These are phyloP conservation scores for Trichoderma atrobrunneum DNA, from an alignment of 2,329 filamentous ascomycete genomes.

Conservation along the genomic window DNA sequence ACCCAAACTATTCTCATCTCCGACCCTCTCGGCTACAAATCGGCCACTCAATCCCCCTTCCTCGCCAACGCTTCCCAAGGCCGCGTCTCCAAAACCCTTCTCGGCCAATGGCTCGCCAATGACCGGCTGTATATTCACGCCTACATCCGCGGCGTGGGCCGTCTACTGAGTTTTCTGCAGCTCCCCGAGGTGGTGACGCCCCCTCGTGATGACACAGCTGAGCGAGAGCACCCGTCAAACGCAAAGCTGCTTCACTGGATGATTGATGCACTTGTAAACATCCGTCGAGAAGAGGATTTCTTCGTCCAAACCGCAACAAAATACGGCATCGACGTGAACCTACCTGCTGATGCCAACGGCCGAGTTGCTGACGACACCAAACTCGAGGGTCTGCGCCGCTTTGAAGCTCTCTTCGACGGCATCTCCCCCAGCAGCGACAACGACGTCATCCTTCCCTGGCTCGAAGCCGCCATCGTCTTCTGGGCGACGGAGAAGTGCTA, in stretches of 20 bases:
- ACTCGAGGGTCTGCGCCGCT: slow-evolving; percentile 39
- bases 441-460: slow-evolving; percentile 43
- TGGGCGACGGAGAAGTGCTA: slow-evolving; percentile 73
- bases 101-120: slow-evolving; percentile 68
- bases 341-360: slow-evolving; percentile 26
- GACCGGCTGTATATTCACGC: slow-evolving; percentile 69
- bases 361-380: slow-evolving; percentile 33
- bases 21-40: slow-evolving; percentile 44
- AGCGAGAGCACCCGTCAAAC: slow-evolving; percentile 35
- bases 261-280: slow-evolving; percentile 62
- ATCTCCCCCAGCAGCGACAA: slow-evolving; percentile 39
- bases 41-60: slow-evolving; percentile 65
- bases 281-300: slow-evolving; percentile 64
- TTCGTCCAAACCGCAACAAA: slow-evolving; percentile 62
- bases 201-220: slow-evolving; percentile 15
- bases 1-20: slow-evolving; percentile 56
- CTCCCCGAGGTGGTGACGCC: slow-evolving; percentile 40
- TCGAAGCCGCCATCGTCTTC: slow-evolving; percentile 70
- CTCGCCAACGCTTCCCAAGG: slow-evolving; percentile 63
- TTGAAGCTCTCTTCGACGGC: slow-evolving; percentile 51
- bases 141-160: slow-evolving; percentile 65
- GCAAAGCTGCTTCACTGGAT: slow-evolving; percentile 61
- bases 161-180: slow-evolving; percentile 60
- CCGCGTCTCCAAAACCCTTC: slow-evolving; percentile 50
- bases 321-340: slow-evolving; percentile 54